Evolutionary conservation across 805 yeast species (phyloP).

Genomic region (Candida rishiriensis): DNA sequence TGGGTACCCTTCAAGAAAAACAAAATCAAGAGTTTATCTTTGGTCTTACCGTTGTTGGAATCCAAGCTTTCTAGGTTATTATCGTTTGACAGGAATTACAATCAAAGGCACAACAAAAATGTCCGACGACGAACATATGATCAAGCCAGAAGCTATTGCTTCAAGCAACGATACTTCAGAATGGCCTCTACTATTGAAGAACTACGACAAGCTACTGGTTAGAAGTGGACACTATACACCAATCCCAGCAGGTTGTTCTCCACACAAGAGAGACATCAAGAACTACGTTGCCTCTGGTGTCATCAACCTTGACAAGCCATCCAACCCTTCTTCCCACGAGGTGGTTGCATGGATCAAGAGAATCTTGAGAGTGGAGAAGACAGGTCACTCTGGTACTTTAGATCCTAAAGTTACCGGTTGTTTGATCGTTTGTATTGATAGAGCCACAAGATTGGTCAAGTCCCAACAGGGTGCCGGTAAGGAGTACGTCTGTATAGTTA

Average conservation of each 20-base stretch:
- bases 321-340: slow-evolving; percentile 97
- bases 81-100: too few relatives aligned
- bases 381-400: slow-evolving; percentile 98
- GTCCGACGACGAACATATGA: slow-evolving; percentile 56
- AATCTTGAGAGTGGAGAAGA: slow-evolving; percentile 90
- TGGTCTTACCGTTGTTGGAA: too few relatives aligned
- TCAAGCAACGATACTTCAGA: slow-evolving; percentile 84
- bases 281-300: slow-evolving; percentile 91
- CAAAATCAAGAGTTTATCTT: too few relatives aligned
- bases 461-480: slow-evolving; percentile 99
- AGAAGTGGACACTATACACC: slow-evolving; percentile 98
- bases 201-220: slow-evolving; percentile 89
- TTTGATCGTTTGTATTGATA: slow-evolving; percentile 94
- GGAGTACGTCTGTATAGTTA: slow-evolving; percentile 96
- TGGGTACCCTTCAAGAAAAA: too few relatives aligned
- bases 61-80: too few relatives aligned
- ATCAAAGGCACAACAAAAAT: slow-evolving; percentile 8
- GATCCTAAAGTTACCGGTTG: slow-evolving; percentile 98
- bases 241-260: slow-evolving; percentile 92
- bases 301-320: slow-evolving; percentile 95
- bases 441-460: slow-evolving; percentile 96
- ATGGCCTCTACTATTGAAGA: slow-evolving; percentile 93
- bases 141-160: slow-evolving; percentile 80
- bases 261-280: slow-evolving; percentile 89
- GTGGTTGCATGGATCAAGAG: slow-evolving; percentile 99